Base-by-base conservation (phyloP, 2,329 filamentous ascomycete genomes). In the Penicillium glabrum region DNA sequence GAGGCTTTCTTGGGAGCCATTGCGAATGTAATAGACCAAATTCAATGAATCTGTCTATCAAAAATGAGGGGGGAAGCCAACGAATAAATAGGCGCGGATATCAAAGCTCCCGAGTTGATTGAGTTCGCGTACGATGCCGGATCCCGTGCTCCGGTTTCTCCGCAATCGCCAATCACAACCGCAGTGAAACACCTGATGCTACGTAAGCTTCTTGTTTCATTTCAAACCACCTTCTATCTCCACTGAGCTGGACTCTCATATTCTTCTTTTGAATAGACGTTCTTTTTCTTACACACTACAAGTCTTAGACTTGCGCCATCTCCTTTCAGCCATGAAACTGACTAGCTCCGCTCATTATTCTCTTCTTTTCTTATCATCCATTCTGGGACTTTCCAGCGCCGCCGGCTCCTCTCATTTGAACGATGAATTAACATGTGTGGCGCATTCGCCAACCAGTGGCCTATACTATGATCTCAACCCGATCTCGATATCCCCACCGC, bases 401-500 rank as follows among this genome's bases (percentile, higher is more conserved):
- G 74, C 75, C 24, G 72, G 77, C 37, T 70, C 75, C 59, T 67
- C 76, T 63, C 71, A 79, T 69, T 57, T 67, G 9, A 72, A 73
- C 41, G 69, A 80, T 59, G 66, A 75, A n/a, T 79, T 80, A 53
- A 82, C 85, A 60, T 88, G 86, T 69, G 86, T 85, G n/a, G 82
- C 85, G 55, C 80, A 82, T 60, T 87, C 84, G 24, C 82, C 84
- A 3, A 80, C 78, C n/a, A 82, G 80, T 13, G 84, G 85, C 55
- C 77, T 82, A 53, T 88, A 85, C 76, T 88, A 86, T 74, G 85
- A 88, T 67, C 77, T 88, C 27, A 86, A 80, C 62, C 76, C 81
- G 8, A 79, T 88, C 61, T 80, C 80, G 29, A 72, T 86, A 51
- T 75, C 74, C 37, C 79, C 80, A 33, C 80, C 82, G 13, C 69